Evolutionary conservation across 441 rosid genomes (phyloP).

Genomic region (Lagerstroemia fauriei): DNA sequence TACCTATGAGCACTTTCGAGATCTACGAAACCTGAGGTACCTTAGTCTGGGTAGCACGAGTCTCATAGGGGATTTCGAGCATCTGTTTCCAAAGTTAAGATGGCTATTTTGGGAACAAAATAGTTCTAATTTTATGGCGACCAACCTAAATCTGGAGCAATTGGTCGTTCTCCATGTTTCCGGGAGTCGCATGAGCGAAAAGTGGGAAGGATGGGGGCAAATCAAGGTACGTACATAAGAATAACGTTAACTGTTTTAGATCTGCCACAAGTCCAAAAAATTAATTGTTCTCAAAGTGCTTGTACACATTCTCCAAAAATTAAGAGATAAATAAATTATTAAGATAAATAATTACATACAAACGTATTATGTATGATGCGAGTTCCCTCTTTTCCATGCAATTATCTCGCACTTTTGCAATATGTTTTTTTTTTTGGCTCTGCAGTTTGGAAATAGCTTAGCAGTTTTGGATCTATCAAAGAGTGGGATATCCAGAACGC

Average conservation of each 20-base stretch:
- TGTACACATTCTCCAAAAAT: no score
- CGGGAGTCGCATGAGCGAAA: not conserved
- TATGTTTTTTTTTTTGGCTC: not conserved
- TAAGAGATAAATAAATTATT: no score
- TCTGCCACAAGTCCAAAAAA: no score
- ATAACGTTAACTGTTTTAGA: not conserved
- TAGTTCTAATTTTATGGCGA: not conserved
- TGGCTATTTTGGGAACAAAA: not conserved
- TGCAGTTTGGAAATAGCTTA: not conserved
- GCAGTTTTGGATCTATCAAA: not conserved
- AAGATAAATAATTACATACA: no score
- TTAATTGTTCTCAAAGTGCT: no score
- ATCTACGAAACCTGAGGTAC: no score
- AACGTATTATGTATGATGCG: no score
- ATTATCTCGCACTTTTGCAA: not conserved
- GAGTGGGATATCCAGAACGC: not conserved
- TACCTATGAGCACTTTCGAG: not conserved
- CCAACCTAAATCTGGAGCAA: not conserved
- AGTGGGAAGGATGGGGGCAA: not conserved
- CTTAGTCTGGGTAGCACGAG: not conserved
- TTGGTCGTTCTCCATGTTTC: constrained; percentile 8
- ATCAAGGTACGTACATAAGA: constrained; percentile 2
- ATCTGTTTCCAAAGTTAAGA: not conserved
- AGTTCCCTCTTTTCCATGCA: not conserved
- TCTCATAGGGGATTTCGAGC: not conserved